These are phyloP conservation scores for Mycosphaerelloides madeirae DNA, from an alignment of 2,329 filamentous ascomycete genomes.

Conservation along the genomic window DNA sequence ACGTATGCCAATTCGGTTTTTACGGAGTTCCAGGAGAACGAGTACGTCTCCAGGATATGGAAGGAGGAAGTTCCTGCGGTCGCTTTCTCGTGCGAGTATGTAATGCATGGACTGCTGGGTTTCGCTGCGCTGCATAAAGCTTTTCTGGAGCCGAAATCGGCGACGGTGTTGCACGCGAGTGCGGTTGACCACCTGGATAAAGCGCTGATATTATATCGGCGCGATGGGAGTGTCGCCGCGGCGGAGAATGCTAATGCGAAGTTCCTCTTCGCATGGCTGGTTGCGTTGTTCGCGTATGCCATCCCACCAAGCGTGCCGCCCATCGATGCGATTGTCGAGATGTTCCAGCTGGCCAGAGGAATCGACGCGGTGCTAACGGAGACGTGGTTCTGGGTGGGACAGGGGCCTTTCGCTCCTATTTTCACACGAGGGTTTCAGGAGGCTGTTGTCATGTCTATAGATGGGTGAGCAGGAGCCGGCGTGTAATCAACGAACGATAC, in stretches of 20 bases:
- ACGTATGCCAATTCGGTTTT: constrained; percentile 22
- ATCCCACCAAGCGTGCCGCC: constrained; percentile 25
- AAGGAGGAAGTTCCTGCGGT: constrained; percentile 25
- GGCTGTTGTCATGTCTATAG: constrained; percentile 1
- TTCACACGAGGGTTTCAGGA: constrained; percentile 23
- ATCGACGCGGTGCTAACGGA: constrained; percentile 24
- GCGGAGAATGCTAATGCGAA: constrained; percentile 27
- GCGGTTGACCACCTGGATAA: constrained; percentile 30
- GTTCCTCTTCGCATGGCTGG: constrained; percentile 28
- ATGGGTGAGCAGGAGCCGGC: constrained; percentile 7
- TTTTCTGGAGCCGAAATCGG: constrained; percentile 20
- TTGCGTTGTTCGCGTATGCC: constrained; percentile 27
- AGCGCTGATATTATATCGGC: constrained; percentile 24
- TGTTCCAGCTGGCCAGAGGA: constrained; percentile 26
- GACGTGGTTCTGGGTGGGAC: constrained; percentile 26
- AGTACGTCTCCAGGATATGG: constrained; percentile 24
- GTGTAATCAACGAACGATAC: not conserved
- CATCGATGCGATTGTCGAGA: constrained; percentile 27
- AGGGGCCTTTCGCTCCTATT: constrained; percentile 28
- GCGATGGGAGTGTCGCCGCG: constrained; percentile 16
- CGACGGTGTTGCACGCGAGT: constrained; percentile 21
- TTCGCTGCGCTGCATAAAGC: constrained; percentile 30
- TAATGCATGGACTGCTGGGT: constrained; percentile 29
- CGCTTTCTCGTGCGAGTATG: constrained; percentile 25
- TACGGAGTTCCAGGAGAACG: constrained; percentile 20